Conservation (phyloP, 2,329 filamentous ascomycete genomes). For the Alternaria triticimaculans region DNA sequence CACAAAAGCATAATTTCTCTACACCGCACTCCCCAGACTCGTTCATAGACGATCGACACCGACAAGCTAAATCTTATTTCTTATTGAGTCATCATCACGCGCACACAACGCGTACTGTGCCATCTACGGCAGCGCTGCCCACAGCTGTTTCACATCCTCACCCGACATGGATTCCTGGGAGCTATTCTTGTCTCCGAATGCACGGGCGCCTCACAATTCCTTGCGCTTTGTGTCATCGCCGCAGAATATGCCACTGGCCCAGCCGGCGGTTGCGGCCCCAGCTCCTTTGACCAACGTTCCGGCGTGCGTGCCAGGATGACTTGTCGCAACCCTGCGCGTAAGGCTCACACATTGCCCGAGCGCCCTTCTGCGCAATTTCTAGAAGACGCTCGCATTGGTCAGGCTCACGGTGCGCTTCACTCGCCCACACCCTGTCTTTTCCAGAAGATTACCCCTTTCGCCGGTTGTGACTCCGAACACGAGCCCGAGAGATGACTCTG, state of each 20-base stretch:
- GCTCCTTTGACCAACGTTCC: constrained; percentile 35
- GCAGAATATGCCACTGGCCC: constrained; percentile 29
- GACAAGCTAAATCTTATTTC: constrained; percentile 4
- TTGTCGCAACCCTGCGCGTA: constrained; percentile 35
- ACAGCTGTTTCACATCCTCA: constrained; percentile 43
- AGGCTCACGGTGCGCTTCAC: constrained; percentile 33
- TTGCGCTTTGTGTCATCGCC: constrained; percentile 29
- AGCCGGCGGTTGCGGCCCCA: constrained; percentile 39
- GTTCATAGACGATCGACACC: constrained; percentile 1
- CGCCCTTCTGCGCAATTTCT: constrained; percentile 47
- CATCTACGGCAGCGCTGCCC: constrained; percentile 35
- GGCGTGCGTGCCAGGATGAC: constrained; percentile 30
- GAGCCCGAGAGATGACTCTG: constrained; percentile 27
- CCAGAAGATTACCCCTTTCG: constrained; percentile 49
- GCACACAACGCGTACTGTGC: constrained; percentile 16
- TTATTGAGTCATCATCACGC: neutral
- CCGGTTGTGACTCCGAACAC: constrained; percentile 19
- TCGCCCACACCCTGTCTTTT: constrained; percentile 43
- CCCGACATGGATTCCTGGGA: constrained; percentile 26
- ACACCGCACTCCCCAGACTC: neutral
- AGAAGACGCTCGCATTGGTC: constrained; percentile 35
- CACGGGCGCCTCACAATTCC: constrained; percentile 39
- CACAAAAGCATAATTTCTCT: constrained; percentile 6
- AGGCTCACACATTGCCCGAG: constrained; percentile 36
- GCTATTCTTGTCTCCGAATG: constrained; percentile 42